These are phyloP conservation scores for Plasmodium yoelii DNA, from an alignment of 169 alveolate species.

Conservation along the genomic window DNA sequence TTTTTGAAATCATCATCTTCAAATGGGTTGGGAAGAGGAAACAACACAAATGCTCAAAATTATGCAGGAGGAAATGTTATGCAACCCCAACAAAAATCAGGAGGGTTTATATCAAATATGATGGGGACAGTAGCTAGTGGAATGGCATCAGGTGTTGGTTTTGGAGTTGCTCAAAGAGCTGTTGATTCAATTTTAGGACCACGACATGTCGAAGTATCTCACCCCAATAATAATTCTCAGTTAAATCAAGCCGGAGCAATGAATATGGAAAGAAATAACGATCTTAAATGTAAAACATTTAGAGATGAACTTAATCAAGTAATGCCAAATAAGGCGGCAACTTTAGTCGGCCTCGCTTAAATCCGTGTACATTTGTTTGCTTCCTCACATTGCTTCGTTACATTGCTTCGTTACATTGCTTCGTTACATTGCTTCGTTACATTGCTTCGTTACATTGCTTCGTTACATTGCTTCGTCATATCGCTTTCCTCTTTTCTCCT, in stretches of 20 bases:
- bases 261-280: conserved; percentile 42
- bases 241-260: conserved; percentile 52
- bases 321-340: neutral
- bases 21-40: conserved; percentile 49
- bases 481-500: conserved; percentile 7
- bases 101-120: conserved; percentile 75
- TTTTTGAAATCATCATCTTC: conserved; percentile 19
- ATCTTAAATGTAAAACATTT: conserved; percentile 35
- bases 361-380: neutral
- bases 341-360: neutral
- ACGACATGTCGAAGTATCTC: conserved; percentile 75
- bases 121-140: conserved; percentile 79
- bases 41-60: conserved; percentile 46
- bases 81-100: conserved; percentile 43
- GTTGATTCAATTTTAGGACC: conserved; percentile 75
- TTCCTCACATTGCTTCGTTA: neutral
- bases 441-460: conserved; percentile 3
- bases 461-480: neutral
- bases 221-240: conserved; percentile 46
- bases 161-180: conserved; percentile 78
- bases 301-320: conserved; percentile 73
- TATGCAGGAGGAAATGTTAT: conserved; percentile 47
- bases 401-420: neutral
- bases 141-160: conserved; percentile 79
- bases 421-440: neutral